Conservation (phyloP, 371 early-diverging fungal genomes). For the Mucor saturninus region DNA sequence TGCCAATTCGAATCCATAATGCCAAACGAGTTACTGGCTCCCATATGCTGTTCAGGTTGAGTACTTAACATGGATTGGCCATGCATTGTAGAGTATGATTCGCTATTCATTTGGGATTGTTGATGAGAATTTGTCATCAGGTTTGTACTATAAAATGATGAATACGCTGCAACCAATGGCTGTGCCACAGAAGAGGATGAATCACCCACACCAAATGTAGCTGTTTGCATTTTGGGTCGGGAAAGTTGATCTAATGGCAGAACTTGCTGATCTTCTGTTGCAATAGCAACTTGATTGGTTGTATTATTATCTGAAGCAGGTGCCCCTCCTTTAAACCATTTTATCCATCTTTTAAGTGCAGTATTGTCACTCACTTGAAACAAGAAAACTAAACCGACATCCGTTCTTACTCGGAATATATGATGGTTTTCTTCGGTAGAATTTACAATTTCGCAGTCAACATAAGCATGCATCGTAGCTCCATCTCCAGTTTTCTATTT, state of each 20-base stretch:
- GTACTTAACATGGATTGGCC: not conserved
- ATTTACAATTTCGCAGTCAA: slow-evolving; percentile 26
- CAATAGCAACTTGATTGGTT: not conserved
- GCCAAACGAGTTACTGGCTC: slow-evolving; percentile 13
- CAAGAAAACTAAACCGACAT: slow-evolving; percentile 24
- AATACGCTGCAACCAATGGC: not conserved
- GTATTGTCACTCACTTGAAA: slow-evolving; percentile 48
- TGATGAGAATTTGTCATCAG: not conserved
- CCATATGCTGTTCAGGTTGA: not conserved
- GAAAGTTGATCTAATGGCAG: not conserved
- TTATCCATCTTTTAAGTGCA: slow-evolving; percentile 42
- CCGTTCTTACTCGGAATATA: slow-evolving; percentile 40
- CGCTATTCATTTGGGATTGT: not conserved
- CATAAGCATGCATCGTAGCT: slow-evolving; percentile 34
- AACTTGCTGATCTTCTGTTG: not conserved
- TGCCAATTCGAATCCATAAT: slow-evolving; percentile 2
- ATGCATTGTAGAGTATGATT: not conserved
- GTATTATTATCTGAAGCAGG: no score
- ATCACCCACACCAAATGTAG: slow-evolving; percentile 9
- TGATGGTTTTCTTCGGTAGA: slow-evolving; percentile 23
- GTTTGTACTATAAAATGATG: not conserved
- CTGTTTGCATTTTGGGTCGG: slow-evolving; percentile 4
- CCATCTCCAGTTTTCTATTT: slow-evolving; percentile 31
- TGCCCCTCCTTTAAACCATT: slow-evolving; percentile 36
- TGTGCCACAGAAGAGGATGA: not conserved